phyloP scores from a whole-genome alignment of 345 rosid species.

The Nasturtium officinale region DNA sequence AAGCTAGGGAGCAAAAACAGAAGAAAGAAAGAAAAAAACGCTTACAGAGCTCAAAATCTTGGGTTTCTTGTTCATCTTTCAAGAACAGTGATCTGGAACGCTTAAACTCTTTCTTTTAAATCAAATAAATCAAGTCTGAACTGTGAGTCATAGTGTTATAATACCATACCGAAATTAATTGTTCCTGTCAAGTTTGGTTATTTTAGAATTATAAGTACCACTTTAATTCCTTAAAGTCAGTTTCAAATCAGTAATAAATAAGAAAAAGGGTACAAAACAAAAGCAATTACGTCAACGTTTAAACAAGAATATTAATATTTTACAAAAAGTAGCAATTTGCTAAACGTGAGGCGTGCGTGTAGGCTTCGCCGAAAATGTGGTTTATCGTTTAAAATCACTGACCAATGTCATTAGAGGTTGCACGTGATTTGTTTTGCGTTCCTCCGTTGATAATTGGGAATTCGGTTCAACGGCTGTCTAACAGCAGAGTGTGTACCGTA shows the following conservation, averaged over 20 bases:
- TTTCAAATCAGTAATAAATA: neutral
- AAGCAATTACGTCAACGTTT: neutral
- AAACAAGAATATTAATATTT: too few species aligned
- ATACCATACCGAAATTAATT: neutral
- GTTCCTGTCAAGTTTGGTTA: slow-evolving; percentile 8
- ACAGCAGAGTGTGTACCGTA: too few species aligned
- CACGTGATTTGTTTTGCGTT: slow-evolving; percentile 11
- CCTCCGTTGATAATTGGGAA: neutral
- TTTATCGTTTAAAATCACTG: neutral
- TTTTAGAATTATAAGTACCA: slow-evolving; percentile 5
- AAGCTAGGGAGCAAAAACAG: neutral
- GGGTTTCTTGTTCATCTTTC: slow-evolving; percentile 36
- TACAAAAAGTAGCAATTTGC: neutral
- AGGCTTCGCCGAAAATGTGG: neutral
- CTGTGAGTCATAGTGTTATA: slow-evolving; percentile 1
- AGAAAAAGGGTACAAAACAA: neutral
- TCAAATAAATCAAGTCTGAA: slow-evolving; percentile 4
- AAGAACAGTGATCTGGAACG: neutral
- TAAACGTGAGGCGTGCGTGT: slow-evolving; percentile 18
- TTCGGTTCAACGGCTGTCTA: too few species aligned
- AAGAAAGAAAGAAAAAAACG: neutral
- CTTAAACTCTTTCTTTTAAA: slow-evolving; percentile 2
- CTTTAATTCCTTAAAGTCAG: slow-evolving; percentile 34
- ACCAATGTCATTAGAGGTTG: slow-evolving; percentile 11
- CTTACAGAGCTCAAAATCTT: slow-evolving; percentile 42